Evolutionary conservation across 192 early-diverging fungal species (phyloP).

Genomic region (Backusella morwellensis): DNA sequence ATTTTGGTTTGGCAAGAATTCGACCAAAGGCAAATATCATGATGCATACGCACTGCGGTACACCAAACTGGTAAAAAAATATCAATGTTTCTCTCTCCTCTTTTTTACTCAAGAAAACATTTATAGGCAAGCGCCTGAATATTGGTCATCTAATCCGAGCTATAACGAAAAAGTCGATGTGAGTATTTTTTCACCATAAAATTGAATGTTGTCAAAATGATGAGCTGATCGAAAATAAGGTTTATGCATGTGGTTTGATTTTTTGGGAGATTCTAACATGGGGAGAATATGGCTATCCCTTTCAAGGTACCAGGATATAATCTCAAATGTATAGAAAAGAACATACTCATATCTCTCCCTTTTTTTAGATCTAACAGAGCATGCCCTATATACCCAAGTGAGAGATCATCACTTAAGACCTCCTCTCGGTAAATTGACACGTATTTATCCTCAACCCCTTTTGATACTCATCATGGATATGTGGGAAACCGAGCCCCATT

Average conservation of each 20-base stretch:
- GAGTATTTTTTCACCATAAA: neutral
- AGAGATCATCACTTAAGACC: neutral
- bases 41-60: constrained; percentile 74
- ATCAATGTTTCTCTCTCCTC: neutral
- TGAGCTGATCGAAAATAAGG: neutral
- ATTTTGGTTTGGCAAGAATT: constrained; percentile 76
- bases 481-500: neutral
- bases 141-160: constrained; percentile 68
- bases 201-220: neutral
- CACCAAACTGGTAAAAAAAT: constrained; percentile 60
- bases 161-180: constrained; percentile 68
- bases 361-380: neutral
- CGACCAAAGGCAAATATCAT: constrained; percentile 63
- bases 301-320: constrained; percentile 37
- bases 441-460: neutral
- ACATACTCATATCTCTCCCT: too few species aligned
- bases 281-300: constrained; percentile 67
- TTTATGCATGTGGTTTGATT: constrained; percentile 72
- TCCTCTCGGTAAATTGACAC: neutral
- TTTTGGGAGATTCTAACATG: constrained; percentile 80
- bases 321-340: too few species aligned
- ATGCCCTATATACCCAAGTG: neutral
- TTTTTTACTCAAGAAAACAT: neutral
- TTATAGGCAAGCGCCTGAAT: constrained; percentile 65
- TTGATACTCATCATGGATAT: neutral